Base-by-base conservation (phyloP, 192 early-diverging fungal species). In the Mortierella antarctica region DNA sequence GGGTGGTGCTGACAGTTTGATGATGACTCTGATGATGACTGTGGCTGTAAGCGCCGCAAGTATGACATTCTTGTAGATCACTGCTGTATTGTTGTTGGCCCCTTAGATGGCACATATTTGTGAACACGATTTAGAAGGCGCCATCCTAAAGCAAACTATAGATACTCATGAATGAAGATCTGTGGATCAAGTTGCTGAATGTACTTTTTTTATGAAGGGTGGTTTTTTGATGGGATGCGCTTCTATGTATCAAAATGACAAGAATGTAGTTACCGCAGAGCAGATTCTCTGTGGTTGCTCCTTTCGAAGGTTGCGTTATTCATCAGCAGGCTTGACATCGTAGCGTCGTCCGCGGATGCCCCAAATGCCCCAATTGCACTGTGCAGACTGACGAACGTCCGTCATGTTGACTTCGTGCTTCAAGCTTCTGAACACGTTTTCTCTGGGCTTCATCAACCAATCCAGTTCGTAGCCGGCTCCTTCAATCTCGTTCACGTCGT, bases 351-450 rank as follows among this genome's bases (percentile, higher is more conserved):
- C 93, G 62, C 93, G 89, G 73, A 95, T 89, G 42, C 89, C 91
- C 83, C 91, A 95, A 64, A 95, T 90, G 31, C 91, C 92, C 91
- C 92, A 93, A 79, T 95, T 95, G 57, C 92, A 88, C 67, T 89
- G 89, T 13, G 91, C 89, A 57, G 85, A 87, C 63, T 93, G 89
- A 59, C 91, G 80, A 67, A 95, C 80, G 74, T 95, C 92, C 39
- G 87, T 79, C 69, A 92, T 77, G 51, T 92, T 90, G 79, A 93
- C 84, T 65, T 95, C 92, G 55, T 88, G 88, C 80, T 93, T 93
- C 71, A 93, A 72, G 70, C 89, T 91, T 46, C 86, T 84, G 67
- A 93, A 93, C 39, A 77, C 83, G 54, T 95, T 95, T 55, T 86
- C 83, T 57, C 84, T 74, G 7, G 93, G 91, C 67, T 88, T 84